phyloP scores from a whole-genome alignment of 345 rosid genomes.

The Populus pruinosa region DNA sequence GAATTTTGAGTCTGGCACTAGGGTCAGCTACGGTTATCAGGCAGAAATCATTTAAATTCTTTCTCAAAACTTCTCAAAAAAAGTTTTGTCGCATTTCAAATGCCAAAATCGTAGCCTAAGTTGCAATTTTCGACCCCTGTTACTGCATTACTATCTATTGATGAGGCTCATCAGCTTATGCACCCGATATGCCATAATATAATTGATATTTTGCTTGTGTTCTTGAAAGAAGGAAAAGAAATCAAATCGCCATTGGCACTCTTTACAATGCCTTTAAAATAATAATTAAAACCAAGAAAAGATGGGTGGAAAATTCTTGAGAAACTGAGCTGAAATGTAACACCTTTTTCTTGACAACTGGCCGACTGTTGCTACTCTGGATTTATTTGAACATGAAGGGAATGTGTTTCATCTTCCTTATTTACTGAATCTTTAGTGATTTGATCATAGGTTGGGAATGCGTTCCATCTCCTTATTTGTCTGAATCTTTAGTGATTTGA shows the following conservation, averaged over 20 bases:
- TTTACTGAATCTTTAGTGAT: too few relatives aligned
- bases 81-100: not conserved
- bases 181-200: not conserved
- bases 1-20: not conserved
- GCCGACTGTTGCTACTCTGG: too few relatives aligned
- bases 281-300: too few relatives aligned
- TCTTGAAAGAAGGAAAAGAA: not conserved
- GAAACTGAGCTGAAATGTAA: too few relatives aligned
- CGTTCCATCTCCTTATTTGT: too few relatives aligned
- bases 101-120: not conserved
- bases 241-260: not conserved
- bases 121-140: not conserved
- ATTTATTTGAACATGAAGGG: too few relatives aligned
- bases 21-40: not conserved
- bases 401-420: too few relatives aligned
- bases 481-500: too few relatives aligned
- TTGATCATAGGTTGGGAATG: too few relatives aligned
- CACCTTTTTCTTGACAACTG: too few relatives aligned
- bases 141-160: not conserved
- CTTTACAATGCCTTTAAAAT: too few relatives aligned
- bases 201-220: not conserved
- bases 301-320: too few relatives aligned
- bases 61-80: not conserved
- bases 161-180: not conserved
- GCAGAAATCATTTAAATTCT: not conserved